Evolutionary conservation across 2,329 filamentous ascomycete species (phyloP).

Genomic region (Chaetomium strumarium): DNA sequence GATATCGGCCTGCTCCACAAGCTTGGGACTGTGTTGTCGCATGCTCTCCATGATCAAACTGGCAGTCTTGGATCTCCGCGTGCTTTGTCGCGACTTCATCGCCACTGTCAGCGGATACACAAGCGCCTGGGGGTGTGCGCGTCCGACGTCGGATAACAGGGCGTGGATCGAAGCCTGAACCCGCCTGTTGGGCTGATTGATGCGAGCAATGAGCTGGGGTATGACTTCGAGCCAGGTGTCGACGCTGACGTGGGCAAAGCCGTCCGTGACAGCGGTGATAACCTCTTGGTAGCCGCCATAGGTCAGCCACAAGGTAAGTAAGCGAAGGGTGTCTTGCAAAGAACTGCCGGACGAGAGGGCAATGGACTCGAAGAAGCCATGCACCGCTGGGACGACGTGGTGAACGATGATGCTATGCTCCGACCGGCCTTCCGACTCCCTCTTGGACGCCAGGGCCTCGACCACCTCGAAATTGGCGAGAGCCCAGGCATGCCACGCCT

Average conservation of each 20-base stretch:
- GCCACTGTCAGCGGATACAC: slow-evolving; percentile 97
- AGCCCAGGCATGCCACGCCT: slow-evolving; percentile 99
- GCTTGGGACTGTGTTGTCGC: slow-evolving; percentile 84
- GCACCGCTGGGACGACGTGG: slow-evolving; percentile 89
- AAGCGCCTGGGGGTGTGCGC: slow-evolving; percentile 89
- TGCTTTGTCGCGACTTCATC: slow-evolving; percentile 85
- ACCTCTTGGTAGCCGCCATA: slow-evolving; percentile 87
- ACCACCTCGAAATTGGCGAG: slow-evolving; percentile 98
- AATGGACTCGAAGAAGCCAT: slow-evolving; percentile 97
- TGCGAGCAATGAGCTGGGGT: slow-evolving; percentile 91
- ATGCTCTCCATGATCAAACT: slow-evolving; percentile 96
- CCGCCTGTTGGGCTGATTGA: slow-evolving; percentile 88
- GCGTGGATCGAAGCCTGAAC: slow-evolving; percentile 90
- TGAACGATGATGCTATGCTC: slow-evolving; percentile 68
- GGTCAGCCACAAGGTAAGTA: slow-evolving; percentile 93
- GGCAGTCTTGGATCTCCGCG: slow-evolving; percentile 78
- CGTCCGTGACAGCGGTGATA: slow-evolving; percentile 80
- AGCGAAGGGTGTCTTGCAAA: slow-evolving; percentile 85
- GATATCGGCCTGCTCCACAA: slow-evolving; percentile 91
- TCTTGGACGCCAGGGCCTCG: slow-evolving; percentile 65
- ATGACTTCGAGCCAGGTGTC: slow-evolving; percentile 99
- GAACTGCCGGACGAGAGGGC: slow-evolving; percentile 86
- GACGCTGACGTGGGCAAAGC: slow-evolving; percentile 85
- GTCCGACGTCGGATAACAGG: slow-evolving; percentile 84
- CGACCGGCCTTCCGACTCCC: slow-evolving; percentile 46